Percentiles rank a stretch among this genome's conserved stretches.
These are phyloP conservation scores for Macrolepiota fuliginosa DNA, from an alignment of 768 basidiomycete genomes.

Conservation along the genomic window DNA sequence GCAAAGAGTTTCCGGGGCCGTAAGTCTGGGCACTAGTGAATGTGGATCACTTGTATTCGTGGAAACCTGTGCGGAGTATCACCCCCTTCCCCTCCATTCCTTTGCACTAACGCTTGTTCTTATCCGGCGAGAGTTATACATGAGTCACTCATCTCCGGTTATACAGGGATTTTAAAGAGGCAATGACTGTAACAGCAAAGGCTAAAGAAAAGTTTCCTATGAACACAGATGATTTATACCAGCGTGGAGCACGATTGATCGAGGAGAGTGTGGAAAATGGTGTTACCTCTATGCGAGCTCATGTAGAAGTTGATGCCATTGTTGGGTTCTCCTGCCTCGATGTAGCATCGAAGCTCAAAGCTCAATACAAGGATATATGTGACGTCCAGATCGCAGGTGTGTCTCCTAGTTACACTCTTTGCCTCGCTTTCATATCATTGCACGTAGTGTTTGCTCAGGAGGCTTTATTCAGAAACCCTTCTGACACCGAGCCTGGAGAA, in stretches of 20 bases:
- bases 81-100: not conserved
- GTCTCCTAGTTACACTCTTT: constrained; percentile 11
- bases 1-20: not conserved
- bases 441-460: constrained; percentile 60
- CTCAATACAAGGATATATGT: constrained; percentile 43
- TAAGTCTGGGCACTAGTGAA: not conserved
- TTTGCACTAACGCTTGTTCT: not conserved
- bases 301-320: constrained; percentile 59
- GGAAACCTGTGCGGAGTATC: not conserved
- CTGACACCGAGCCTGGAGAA: constrained; percentile 32
- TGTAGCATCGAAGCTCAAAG: constrained; percentile 44
- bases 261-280: constrained; percentile 56
- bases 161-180: constrained; percentile 53
- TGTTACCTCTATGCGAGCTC: constrained; percentile 67
- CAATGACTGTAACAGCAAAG: constrained; percentile 46
- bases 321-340: constrained; percentile 56
- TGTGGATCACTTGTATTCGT: not conserved
- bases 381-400: constrained; percentile 59
- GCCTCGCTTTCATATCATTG: not conserved
- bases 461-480: constrained; percentile 40
- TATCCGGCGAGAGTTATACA: not conserved
- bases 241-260: constrained; percentile 52
- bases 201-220: constrained; percentile 50
- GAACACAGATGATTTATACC: constrained; percentile 42
- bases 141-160: constrained; percentile 9